phyloP scores from a whole-genome alignment of 2,329 filamentous ascomycete genomes.

The Stemphylium vesicarium region DNA sequence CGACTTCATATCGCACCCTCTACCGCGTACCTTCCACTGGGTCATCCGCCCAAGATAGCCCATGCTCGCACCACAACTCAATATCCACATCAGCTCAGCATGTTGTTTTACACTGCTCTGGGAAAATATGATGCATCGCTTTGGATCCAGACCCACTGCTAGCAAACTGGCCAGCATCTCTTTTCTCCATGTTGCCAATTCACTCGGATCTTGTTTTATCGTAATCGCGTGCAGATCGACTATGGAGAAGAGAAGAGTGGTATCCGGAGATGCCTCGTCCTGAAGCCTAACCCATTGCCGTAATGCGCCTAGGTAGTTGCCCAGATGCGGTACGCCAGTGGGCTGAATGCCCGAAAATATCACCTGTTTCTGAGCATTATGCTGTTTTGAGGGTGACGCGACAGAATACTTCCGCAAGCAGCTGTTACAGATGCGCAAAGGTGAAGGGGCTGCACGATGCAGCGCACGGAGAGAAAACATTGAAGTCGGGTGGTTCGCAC shows the following conservation, averaged over 20 bases:
- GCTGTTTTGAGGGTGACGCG: background rate
- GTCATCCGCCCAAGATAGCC: slow-evolving; percentile 98
- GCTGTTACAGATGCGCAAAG: slow-evolving; percentile 12
- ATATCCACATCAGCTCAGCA: slow-evolving; percentile 93
- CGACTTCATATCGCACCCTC: background rate
- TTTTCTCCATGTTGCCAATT: slow-evolving; percentile 69
- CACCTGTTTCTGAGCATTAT: slow-evolving; percentile 19
- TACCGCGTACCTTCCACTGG: slow-evolving; percentile 84
- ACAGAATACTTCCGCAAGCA: slow-evolving; percentile 16
- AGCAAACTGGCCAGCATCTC: slow-evolving; percentile 81
- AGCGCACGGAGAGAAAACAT: slow-evolving; percentile 31
- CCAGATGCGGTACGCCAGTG: slow-evolving; percentile 90
- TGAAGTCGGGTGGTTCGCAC: slow-evolving; percentile 16
- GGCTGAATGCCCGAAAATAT: slow-evolving; percentile 98
- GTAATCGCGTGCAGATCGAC: slow-evolving; percentile 97
- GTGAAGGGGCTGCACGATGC: slow-evolving; percentile 22
- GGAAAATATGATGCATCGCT: slow-evolving; percentile 79
- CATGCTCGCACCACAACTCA: slow-evolving; percentile 89
- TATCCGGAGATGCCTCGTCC: slow-evolving; percentile 61
- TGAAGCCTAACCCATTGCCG: slow-evolving; percentile 86
- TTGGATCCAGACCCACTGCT: slow-evolving; percentile 81
- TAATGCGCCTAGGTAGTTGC: slow-evolving; percentile 92
- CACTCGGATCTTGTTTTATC: slow-evolving; percentile 64
- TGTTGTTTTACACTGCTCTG: slow-evolving; percentile 81
- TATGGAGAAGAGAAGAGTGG: slow-evolving; percentile 80